Conservation (phyloP, 495 filamentous ascomycete species). For the Hypoxylon crocopeplum region DNA sequence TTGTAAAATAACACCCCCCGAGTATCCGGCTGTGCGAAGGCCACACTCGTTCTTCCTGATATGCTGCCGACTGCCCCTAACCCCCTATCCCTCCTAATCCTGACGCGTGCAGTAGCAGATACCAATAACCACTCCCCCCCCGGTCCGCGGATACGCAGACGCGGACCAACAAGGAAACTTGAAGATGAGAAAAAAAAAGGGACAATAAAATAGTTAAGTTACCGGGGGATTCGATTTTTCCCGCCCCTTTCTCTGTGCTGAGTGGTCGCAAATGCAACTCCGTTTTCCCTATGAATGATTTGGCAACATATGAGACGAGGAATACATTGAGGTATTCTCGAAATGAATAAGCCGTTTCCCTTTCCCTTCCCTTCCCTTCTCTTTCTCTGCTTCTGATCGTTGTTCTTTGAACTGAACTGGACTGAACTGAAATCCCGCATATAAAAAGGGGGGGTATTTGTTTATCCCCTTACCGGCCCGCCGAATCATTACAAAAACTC, state of each 20-base stretch:
- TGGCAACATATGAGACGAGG: constrained; percentile 14
- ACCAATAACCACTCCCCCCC: no score
- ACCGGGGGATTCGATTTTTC: no score
- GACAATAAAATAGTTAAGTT: no score
- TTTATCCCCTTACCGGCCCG: constrained; percentile 1
- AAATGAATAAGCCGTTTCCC: neutral
- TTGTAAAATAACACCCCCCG: no score
- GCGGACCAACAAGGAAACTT: constrained; percentile 12
- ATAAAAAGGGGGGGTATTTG: no score
- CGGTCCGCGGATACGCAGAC: constrained; percentile 3
- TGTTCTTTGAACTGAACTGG: neutral
- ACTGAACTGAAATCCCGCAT: no score
- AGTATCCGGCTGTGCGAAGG: neutral
- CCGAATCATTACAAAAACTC: constrained; percentile 18
- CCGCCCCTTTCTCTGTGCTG: constrained; percentile 37
- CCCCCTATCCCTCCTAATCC: neutral
- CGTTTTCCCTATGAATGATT: constrained; percentile 30
- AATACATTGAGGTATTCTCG: neutral
- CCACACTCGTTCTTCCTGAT: neutral
- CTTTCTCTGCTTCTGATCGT: constrained; percentile 1
- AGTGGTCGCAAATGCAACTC: constrained; percentile 37
- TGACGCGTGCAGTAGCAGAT: no score
- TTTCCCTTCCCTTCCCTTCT: constrained; percentile 1
- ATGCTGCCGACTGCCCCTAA: neutral
- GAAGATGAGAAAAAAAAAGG: neutral